These are phyloP conservation scores for Earliella scabrosa DNA, from an alignment of 1,284 basidiomycete species.

Conservation along the genomic window DNA sequence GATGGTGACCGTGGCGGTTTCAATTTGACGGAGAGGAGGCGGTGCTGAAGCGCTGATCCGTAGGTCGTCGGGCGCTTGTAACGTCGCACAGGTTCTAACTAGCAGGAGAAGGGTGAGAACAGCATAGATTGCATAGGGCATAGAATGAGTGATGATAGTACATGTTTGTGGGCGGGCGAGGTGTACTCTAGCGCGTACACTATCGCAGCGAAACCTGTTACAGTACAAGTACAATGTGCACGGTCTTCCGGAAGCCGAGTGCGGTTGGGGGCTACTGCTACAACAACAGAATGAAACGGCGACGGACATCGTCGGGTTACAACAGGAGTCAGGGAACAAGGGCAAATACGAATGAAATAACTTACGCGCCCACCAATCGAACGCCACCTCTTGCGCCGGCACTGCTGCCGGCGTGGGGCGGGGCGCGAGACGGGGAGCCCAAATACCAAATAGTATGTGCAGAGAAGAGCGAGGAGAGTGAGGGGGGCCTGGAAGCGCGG, in stretches of 20 bases:
- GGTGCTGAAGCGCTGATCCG: too few relatives aligned
- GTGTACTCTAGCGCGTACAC: too few relatives aligned
- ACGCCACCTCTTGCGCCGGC: not conserved
- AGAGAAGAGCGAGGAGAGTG: not conserved
- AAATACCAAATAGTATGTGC: constrained; percentile 3
- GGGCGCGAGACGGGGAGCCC: not conserved
- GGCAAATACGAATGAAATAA: constrained; percentile 10
- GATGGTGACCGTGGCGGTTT: too few relatives aligned
- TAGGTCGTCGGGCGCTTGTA: too few relatives aligned
- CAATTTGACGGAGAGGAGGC: too few relatives aligned
- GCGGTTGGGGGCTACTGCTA: constrained; percentile 1
- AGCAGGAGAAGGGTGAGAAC: not conserved
- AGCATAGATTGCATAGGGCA: not conserved
- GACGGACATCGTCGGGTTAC: not conserved
- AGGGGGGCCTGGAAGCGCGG: not conserved
- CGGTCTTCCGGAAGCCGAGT: not conserved
- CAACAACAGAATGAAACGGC: not conserved
- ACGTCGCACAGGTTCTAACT: too few relatives aligned
- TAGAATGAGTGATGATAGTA: not conserved
- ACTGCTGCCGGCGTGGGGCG: not conserved
- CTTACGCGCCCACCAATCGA: constrained; percentile 3
- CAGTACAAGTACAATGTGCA: too few relatives aligned
- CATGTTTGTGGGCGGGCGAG: not conserved
- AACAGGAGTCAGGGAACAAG: too few relatives aligned
- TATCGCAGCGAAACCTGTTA: too few relatives aligned